These are phyloP conservation scores for Rhizopogon hawkerae DNA, from an alignment of 1,284 basidiomycete species.

Conservation along the genomic window DNA sequence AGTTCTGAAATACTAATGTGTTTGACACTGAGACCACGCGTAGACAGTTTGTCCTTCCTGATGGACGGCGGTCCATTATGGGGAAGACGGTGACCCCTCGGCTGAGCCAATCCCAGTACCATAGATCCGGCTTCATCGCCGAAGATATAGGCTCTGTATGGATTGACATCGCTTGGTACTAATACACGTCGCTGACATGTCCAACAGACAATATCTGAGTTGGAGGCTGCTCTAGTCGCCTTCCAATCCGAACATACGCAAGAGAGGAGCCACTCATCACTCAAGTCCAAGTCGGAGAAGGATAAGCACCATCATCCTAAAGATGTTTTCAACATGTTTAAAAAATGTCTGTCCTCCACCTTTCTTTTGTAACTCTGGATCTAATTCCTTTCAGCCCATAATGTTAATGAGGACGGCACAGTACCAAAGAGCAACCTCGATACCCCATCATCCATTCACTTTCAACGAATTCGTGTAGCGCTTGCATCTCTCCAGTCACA, in stretches of 20 bases:
- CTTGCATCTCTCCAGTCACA: constrained; percentile 53
- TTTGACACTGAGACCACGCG: constrained; percentile 8
- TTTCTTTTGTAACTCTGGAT: not conserved
- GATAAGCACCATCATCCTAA: constrained; percentile 33
- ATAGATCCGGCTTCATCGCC: constrained; percentile 40
- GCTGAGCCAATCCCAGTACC: constrained; percentile 35
- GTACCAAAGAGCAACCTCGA: constrained; percentile 15
- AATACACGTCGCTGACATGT: constrained; percentile 5
- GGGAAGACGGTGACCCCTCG: constrained; percentile 26
- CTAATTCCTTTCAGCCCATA: constrained; percentile 9
- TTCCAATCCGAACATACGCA: constrained; percentile 24
- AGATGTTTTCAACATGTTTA: constrained; percentile 49
- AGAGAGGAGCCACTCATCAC: constrained; percentile 26
- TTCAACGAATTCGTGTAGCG: constrained; percentile 36
- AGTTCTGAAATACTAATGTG: not conserved
- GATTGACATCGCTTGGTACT: constrained; percentile 12
- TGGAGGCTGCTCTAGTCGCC: constrained; percentile 35
- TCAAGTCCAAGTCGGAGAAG: constrained; percentile 39
- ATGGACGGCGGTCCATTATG: constrained; percentile 41
- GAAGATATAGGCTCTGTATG: constrained; percentile 58
- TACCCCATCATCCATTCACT: constrained; percentile 9
- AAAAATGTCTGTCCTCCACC: constrained; percentile 36
- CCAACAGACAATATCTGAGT: constrained; percentile 32
- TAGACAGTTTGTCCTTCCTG: constrained; percentile 51
- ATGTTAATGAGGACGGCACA: constrained; percentile 20